Base-by-base conservation (phyloP, 176 grass and related monocot genomes). In the Aegilops longissima region DNA sequence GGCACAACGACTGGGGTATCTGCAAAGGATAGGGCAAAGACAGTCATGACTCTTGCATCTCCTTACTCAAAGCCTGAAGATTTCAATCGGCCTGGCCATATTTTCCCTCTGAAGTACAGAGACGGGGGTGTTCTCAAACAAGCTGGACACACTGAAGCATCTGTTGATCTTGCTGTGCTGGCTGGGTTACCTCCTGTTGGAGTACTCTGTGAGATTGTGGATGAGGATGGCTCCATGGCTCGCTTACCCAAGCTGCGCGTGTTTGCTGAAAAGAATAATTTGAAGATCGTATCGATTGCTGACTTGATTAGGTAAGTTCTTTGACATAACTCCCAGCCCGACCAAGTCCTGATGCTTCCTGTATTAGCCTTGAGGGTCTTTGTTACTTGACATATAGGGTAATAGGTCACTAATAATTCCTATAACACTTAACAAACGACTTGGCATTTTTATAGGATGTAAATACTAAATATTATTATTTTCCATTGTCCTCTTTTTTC, bases 191-290 rank as follows among this genome's bases (percentile, higher is more conserved):
- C 92, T 68, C 89, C 95, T 71, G 87, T 84, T 62, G 90, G 61
- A 82, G 91, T 93, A 45, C 88, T 97, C 61, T 97, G 92, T 86
- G 93, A 95, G 89, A 87, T 97, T 63, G 95, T 97, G 33, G 93
- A 97, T 93, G 92, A 94, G 12, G 95, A 97, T 81, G 95, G 95
- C 4, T 97, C 95, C 61, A 97, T 95, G 93, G 93, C 95, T 82
- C 90, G 91, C 47, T 81, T 97, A 71, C 95, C 95, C 13, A 91
- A 89, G 77, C 74, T 93, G 11, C 82, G 77, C 12, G 73, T 89
- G 47, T 97, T 97, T 90, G 95, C 95, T 49, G 86, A 94, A 71
- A 97, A 79, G 88, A 90, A 97, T 85, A 92, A 92, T 82, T 81
- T 97, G 59, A 97, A 97, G 82, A 97, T 97, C 77, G 56, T 97